Evolutionary conservation across 305 asterid species (phyloP), one percentile per base, ranked within the genome.

Genomic region (Fraxinus velutina): DNA sequence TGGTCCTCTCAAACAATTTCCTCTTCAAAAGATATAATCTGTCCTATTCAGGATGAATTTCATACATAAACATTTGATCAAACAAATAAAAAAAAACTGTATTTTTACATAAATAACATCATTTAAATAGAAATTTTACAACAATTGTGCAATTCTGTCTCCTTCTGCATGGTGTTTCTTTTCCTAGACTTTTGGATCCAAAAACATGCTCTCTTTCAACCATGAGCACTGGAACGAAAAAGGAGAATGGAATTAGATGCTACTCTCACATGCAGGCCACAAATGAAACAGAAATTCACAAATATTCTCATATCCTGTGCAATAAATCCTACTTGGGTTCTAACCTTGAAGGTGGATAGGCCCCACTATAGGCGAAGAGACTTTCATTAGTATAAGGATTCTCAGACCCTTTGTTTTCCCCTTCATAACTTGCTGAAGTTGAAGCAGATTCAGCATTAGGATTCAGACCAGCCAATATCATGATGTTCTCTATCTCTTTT

Each of bases 361-460:
- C 88, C 19, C 90, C 97, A 76, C 94, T 93, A 72, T 92, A 93
- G 22, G 90, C 81, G 73, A 91, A 91, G 12, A 92, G 89, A 64
- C 91, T 91, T 24, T 89, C 92, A 39, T 92, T 92, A 66, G 84
- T 87, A 71, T 92, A 92, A 22, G 95, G 96, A 89, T 91, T 91
- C 32, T 78, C 78, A 2, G 70, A 80, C 1, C 88, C 91, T 86
- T 89, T 94, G 86, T 85, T 75, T 5, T 71, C 81, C 33, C 84
- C 92, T 75, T 88, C 91, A 78, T 93, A 88, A 80, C 87, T 93
- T 30, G 89, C 92, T 52, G 97, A 92, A 72, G 95, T 87, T 30
- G 97, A 42, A 24, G 97, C 90, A 7, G 97, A 94, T 39, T 94
- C 98, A 1, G 88, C 84, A 82, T 94, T 86, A 3, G 98, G 98